These are phyloP conservation scores for Scopulariopsis brevicaulis DNA, from an alignment of 2,329 filamentous ascomycete species.

Conservation along the genomic window DNA sequence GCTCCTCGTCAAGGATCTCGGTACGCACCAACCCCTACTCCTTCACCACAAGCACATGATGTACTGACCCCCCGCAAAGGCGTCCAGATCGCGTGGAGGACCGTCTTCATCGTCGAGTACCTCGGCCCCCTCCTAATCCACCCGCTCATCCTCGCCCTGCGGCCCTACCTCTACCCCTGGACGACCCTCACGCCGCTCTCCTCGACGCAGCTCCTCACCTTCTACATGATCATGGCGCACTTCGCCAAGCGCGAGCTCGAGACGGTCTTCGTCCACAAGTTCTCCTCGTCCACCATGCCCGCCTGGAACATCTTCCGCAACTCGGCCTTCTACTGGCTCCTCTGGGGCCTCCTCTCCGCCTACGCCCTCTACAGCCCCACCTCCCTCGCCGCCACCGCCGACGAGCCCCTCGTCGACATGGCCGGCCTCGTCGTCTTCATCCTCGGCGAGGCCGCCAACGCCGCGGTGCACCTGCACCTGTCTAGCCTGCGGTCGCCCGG, in stretches of 20 bases:
- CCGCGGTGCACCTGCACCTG: constrained; percentile 69
- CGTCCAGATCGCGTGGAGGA: constrained; percentile 81
- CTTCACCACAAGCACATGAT: background rate
- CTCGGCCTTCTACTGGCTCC: constrained; percentile 84
- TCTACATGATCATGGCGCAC: constrained; percentile 66
- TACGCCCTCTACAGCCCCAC: constrained; percentile 75
- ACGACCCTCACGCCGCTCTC: constrained; percentile 39
- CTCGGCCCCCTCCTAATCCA: constrained; percentile 85
- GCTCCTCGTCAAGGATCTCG: constrained; percentile 86
- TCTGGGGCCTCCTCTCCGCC: constrained; percentile 70
- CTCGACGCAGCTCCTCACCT: constrained; percentile 60
- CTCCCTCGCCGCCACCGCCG: constrained; percentile 49
- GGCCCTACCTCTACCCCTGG: constrained; percentile 47
- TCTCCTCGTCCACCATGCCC: constrained; percentile 92
- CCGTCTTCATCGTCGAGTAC: constrained; percentile 93
- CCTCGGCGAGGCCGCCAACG: constrained; percentile 71
- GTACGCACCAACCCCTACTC: constrained; percentile 32
- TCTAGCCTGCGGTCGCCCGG: constrained; percentile 66
- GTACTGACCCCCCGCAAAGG: constrained; percentile 35
- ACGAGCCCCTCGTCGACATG: constrained; percentile 43
- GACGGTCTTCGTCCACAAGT: constrained; percentile 89
- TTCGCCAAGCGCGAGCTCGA: constrained; percentile 94
- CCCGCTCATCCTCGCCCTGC: constrained; percentile 57
- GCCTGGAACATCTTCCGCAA: constrained; percentile 87
- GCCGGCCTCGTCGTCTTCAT: constrained; percentile 60